These are phyloP conservation scores for Primulina huaijiensis DNA, from an alignment of 257 asterid species.

Conservation along the genomic window DNA sequence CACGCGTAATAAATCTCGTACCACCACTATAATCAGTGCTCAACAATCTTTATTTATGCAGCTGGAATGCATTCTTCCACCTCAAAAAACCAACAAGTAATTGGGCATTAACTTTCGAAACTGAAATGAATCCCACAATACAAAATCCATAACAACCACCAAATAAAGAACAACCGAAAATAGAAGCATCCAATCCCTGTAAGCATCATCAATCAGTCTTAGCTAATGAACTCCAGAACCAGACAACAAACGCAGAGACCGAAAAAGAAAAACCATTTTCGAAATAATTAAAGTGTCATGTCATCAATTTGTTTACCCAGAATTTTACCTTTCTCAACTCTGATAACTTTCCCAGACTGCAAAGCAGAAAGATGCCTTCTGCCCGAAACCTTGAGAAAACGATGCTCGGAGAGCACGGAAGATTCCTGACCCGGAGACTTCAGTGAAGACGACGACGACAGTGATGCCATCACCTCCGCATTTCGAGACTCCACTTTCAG, in stretches of 20 bases:
- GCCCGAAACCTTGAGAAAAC: slow-evolving; percentile 43
- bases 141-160: background rate
- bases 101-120: no score
- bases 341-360: slow-evolving; percentile 66
- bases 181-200: background rate
- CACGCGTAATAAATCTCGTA: no score
- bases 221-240: no score
- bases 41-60: no score
- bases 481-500: background rate
- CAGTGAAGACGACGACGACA: no score
- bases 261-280: background rate
- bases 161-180: background rate
- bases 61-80: no score
- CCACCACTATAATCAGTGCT: no score
- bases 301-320: background rate
- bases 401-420: slow-evolving; percentile 35
- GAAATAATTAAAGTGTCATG: background rate
- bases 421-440: slow-evolving; percentile 11
- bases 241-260: no score
- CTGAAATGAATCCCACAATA: no score
- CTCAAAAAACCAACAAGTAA: no score
- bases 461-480: no score
- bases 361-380: slow-evolving; percentile 42
- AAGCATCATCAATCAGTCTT: background rate
- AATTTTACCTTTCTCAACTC: slow-evolving; percentile 78